phyloP scores from a whole-genome alignment of 306 rosid genomes.

The Rosa chinensis region DNA sequence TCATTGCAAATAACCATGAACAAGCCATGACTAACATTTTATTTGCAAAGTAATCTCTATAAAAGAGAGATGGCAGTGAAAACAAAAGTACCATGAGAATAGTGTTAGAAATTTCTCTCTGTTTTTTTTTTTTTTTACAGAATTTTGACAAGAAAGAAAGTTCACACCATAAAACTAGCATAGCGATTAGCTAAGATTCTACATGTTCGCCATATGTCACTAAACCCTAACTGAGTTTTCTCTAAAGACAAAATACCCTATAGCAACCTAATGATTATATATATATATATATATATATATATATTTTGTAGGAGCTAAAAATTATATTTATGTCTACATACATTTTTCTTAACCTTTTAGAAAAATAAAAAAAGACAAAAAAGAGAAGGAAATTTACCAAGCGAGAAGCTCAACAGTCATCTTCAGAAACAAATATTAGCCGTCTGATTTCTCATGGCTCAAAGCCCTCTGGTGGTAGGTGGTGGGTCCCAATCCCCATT shows the following conservation, averaged over 20 bases:
- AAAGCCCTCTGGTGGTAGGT: constrained; percentile 7
- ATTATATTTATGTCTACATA: constrained; percentile 12
- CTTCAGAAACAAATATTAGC: constrained; percentile 21
- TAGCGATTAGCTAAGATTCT: background rate
- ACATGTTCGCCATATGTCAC: constrained; percentile 35
- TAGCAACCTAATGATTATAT: constrained; percentile 49
- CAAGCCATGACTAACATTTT: background rate
- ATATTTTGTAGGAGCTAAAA: too few species aligned
- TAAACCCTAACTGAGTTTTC: background rate
- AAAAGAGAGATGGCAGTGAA: background rate
- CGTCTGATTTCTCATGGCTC: constrained; percentile 38
- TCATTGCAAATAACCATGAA: background rate
- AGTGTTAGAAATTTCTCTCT: background rate
- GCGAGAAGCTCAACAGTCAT: constrained; percentile 50
- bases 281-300: too few species aligned
- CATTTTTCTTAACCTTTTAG: background rate
- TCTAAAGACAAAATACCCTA: constrained; percentile 28
- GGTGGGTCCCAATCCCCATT: background rate
- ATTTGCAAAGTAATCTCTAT: background rate
- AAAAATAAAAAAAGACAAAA: background rate
- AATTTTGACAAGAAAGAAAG: too few species aligned
- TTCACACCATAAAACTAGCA: background rate
- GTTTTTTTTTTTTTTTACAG: too few species aligned
- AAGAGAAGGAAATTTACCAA: background rate
- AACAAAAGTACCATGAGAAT: background rate